Evolutionary conservation across 2,329 filamentous ascomycete species (phyloP), one percentile per base, ranked within the genome.

Genomic region (Xylariaceae sp.): DNA sequence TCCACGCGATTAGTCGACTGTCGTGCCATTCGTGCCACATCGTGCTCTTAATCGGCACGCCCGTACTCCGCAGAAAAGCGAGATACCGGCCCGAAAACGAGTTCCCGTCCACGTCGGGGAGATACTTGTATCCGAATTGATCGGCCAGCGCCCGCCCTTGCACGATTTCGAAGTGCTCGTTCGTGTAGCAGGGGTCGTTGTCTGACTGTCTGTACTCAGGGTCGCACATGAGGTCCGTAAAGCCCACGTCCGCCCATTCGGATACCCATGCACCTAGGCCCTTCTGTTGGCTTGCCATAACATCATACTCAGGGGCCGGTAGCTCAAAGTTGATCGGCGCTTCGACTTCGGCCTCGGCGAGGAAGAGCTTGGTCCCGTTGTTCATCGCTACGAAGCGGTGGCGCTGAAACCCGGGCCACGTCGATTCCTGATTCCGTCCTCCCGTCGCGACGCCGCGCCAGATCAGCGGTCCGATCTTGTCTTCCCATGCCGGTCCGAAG

Each of bases 1-100:
- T 84, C 89, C 90, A 94, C 0, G 88, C 80, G 1, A 90, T 77
- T 1, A 93, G 77, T 2, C 89, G 80, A 50, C 81, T 82, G 70
- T 92, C 89, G 68, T 92, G 89, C 90, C 89, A 94, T 71, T 94
- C 90, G 17, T 83, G 80, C 74, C 87, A 94, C 18, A 93, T 77
- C 0, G 89, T 91, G 4, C 87, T 84, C 75, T 93, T 94, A 74
- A 94, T 83, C 0, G 88, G 88, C 7, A 92, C 72, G 13, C 83
- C 86, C 1, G 84, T 88, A 35, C 84, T 88, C 39, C 82, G 79
- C 23, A 93, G 75, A 71, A 92, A 91, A 0, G 82, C 84, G 3
- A 86, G 79, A 68, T 87, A 90, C 4, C 87, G 82, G 1, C 86
- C 87, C 30, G 83, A 87, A 68, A 88, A 88, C 1, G 81, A 84